A percentile compares a stretch with the other conserved stretches of the same genome.
phyloP scores from a whole-genome alignment of 2,329 filamentous ascomycete species.

The Aspergillus vadensis region DNA sequence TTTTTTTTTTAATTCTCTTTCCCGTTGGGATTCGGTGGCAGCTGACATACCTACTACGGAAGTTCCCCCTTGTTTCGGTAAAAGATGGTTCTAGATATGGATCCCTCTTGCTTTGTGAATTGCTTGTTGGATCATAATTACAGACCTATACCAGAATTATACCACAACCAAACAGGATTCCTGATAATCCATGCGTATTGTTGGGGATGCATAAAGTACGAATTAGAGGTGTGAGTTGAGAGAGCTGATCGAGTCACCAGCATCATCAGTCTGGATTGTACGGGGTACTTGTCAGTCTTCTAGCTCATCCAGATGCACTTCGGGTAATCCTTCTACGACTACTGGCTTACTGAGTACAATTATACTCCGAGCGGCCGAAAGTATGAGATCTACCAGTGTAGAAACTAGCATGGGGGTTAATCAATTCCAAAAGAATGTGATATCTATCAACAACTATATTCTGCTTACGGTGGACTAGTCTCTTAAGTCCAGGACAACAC shows the following conservation, averaged over 20 bases:
- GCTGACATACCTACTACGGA: neutral
- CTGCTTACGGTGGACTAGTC: neutral
- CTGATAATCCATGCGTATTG: neutral
- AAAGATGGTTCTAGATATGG: no score
- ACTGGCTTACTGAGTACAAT: neutral
- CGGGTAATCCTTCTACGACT: neutral
- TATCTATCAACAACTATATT: neutral
- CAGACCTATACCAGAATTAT: neutral
- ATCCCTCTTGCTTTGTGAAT: no score
- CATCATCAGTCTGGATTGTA: conserved; percentile 1
- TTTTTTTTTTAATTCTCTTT: neutral
- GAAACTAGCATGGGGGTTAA: neutral
- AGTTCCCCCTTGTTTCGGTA: neutral
- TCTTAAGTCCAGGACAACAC: no score
- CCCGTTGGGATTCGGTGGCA: neutral
- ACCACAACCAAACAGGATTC: no score
- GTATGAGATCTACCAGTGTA: neutral
- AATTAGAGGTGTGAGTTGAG: no score
- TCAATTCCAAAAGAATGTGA: neutral
- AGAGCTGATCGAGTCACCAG: neutral
- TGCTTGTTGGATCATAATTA: neutral
- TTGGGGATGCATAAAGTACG: neutral
- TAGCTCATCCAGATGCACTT: neutral
- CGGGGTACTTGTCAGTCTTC: conserved; percentile 2
- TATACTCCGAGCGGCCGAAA: conserved; percentile 4